These are phyloP conservation scores for Yamadazyma triangularis DNA, from an alignment of 1,139 yeast species.

Conservation along the genomic window DNA sequence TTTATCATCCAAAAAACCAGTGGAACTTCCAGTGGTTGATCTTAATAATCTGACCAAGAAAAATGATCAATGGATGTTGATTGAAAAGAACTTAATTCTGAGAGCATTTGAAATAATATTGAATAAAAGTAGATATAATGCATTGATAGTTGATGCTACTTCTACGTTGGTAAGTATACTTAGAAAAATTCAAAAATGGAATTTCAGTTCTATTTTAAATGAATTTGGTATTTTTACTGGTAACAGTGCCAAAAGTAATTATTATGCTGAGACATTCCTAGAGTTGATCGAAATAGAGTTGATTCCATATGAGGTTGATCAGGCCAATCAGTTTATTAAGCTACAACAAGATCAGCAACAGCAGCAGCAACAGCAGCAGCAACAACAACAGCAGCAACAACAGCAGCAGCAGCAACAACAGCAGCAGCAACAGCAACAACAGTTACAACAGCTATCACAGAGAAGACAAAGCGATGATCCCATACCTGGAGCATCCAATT, in stretches of 20 bases:
- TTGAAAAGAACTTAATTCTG: slow-evolving; percentile 53
- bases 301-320: slow-evolving; percentile 38
- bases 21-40: slow-evolving; percentile 11
- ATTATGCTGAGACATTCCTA: slow-evolving; percentile 76
- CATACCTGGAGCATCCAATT: too few species aligned
- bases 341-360: slow-evolving; percentile 7
- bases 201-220: slow-evolving; percentile 73
- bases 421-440: too few species aligned
- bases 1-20: slow-evolving; percentile 6
- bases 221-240: slow-evolving; percentile 77
- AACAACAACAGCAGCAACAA: slow-evolving; percentile 1
- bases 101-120: slow-evolving; percentile 58
- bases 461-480: slow-evolving; percentile 2
- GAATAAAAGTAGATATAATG: slow-evolving; percentile 61
- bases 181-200: slow-evolving; percentile 85
- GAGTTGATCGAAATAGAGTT: slow-evolving; percentile 64
- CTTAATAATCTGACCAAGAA: slow-evolving; percentile 15
- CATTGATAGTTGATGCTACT: slow-evolving; percentile 74
- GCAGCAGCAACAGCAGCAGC: slow-evolving; percentile 3
- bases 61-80: slow-evolving; percentile 68
- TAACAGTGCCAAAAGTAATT: slow-evolving; percentile 58
- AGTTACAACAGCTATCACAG: too few species aligned
- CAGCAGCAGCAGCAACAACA: too few species aligned
- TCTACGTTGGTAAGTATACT: slow-evolving; percentile 77
- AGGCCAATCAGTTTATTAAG: slow-evolving; percentile 17